Evolutionary conservation across 1,139 yeast genomes (phyloP).

Genomic region (Meyerozyma elateridarum): DNA sequence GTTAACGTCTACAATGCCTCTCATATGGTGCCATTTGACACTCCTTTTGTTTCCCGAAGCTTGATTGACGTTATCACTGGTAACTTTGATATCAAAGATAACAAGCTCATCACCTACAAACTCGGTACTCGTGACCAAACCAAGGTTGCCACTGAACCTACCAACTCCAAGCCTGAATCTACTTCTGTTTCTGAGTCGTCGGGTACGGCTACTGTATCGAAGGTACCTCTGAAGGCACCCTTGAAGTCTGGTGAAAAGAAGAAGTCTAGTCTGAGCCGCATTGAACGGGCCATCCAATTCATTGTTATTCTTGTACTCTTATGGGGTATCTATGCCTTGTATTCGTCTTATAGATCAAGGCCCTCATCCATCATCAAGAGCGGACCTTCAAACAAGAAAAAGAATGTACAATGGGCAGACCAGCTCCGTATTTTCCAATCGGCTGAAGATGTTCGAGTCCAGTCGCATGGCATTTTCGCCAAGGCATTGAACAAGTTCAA

Average conservation of each 20-base stretch:
- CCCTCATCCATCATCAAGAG: conserved; percentile 43
- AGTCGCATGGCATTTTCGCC: conserved; percentile 28
- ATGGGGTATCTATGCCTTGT: conserved; percentile 41
- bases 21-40: conserved; percentile 94
- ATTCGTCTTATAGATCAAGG: conserved; percentile 33
- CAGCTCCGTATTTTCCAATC: conserved; percentile 37
- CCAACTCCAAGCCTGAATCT: conserved; percentile 3
- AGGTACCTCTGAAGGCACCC: too few relatives aligned
- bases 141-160: conserved; percentile 5
- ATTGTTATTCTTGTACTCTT: conserved; percentile 36
- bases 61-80: conserved; percentile 50
- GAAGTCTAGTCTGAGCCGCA: conserved; percentile 19
- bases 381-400: conserved; percentile 36
- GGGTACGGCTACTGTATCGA: too few relatives aligned
- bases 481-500: conserved; percentile 38
- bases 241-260: too few relatives aligned
- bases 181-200: conserved; percentile 7
- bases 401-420: conserved; percentile 59
- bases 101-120: conserved; percentile 8
- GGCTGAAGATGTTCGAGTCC: conserved; percentile 21
- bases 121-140: conserved; percentile 8
- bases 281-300: conserved; percentile 40
- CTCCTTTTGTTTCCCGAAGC: conserved; percentile 66
- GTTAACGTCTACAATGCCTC: conserved; percentile 71
- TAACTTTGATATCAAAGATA: conserved; percentile 23